Evolutionary conservation across 2,329 filamentous ascomycete species (phyloP).

Genomic region (Hypoxylon sp.): DNA sequence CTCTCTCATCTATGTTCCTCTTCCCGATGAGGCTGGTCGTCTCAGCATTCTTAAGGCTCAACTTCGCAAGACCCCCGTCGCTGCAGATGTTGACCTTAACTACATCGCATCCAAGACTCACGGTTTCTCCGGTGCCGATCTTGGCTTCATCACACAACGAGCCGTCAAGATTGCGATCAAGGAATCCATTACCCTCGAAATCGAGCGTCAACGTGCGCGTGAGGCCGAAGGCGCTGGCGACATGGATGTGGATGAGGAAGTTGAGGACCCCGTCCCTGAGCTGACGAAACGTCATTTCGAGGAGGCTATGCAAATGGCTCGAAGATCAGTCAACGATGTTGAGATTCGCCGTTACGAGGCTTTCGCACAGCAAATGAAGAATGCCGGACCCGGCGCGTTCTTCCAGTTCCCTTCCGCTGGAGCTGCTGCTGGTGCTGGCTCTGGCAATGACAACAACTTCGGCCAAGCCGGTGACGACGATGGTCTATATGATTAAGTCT

Average conservation of each 20-base stretch:
- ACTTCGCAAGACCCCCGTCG: constrained; percentile 97
- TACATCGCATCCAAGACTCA: constrained; percentile 98
- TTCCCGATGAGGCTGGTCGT: constrained; percentile 92
- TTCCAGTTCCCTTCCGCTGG: constrained; percentile 88
- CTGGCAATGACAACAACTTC: constrained; percentile 72
- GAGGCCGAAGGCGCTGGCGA: constrained; percentile 90
- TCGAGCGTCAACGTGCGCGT: constrained; percentile 89
- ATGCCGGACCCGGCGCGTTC: constrained; percentile 92
- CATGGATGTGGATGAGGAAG: constrained; percentile 85
- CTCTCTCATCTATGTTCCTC: constrained; percentile 97
- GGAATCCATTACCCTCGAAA: constrained; percentile 90
- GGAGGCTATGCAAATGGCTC: constrained; percentile 96
- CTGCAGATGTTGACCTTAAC: constrained; percentile 85
- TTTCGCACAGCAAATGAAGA: constrained; percentile 99
- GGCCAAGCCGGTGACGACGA: constrained; percentile 94
- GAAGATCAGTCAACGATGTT: constrained; percentile 94
- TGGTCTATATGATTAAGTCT: constrained; percentile 91
- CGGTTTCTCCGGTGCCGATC: constrained; percentile 99
- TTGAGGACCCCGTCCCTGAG: constrained; percentile 94
- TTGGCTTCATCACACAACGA: constrained; percentile 98
- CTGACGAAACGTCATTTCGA: constrained; percentile 98
- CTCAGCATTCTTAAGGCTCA: constrained; percentile 93
- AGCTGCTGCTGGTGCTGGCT: constrained; percentile 79
- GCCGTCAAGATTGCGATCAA: constrained; percentile 99
- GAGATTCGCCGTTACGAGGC: constrained; percentile 99